Percentiles rank a stretch among this genome's conserved stretches.
These are phyloP conservation scores for Phialophora macrospora DNA, from an alignment of 2,329 filamentous ascomycete species.

Conservation along the genomic window DNA sequence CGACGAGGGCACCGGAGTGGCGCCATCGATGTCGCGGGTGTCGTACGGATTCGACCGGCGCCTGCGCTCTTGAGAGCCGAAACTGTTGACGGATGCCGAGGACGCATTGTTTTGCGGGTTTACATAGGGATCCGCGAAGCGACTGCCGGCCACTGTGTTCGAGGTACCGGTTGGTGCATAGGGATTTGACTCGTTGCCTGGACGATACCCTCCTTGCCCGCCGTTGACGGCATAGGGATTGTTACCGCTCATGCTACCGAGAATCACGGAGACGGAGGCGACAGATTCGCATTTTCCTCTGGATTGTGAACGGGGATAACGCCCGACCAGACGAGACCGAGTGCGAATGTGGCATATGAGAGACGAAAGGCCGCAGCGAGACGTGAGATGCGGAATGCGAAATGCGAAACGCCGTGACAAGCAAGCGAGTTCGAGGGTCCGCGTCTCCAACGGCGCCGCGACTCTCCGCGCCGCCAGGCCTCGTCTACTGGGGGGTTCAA, in stretches of 20 bases:
- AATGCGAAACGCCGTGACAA: background rate
- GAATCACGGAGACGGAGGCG: background rate
- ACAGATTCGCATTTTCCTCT: slow-evolving; percentile 19
- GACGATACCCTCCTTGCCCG: slow-evolving; percentile 27
- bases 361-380: background rate
- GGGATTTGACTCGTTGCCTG: slow-evolving; percentile 31
- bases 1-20: slow-evolving; percentile 21
- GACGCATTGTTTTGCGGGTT: slow-evolving; percentile 36
- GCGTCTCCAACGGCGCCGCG: slow-evolving; percentile 3
- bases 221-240: slow-evolving; percentile 36
- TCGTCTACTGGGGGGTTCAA: no score
- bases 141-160: slow-evolving; percentile 28
- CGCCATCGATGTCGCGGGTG: slow-evolving; percentile 33
- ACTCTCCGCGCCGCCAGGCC: background rate
- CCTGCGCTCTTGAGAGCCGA: slow-evolving; percentile 35
- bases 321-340: slow-evolving; percentile 3
- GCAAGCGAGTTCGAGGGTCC: background rate
- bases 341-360: slow-evolving; percentile 4
- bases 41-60: slow-evolving; percentile 37
- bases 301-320: background rate
- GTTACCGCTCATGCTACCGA: slow-evolving; percentile 29
- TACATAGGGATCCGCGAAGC: slow-evolving; percentile 35
- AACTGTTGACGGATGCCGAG: slow-evolving; percentile 37
- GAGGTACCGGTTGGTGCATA: slow-evolving; percentile 33
- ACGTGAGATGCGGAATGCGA: background rate